Conservation (phyloP, 1,284 basidiomycete species). For the Rhodotorula sp. region DNA sequence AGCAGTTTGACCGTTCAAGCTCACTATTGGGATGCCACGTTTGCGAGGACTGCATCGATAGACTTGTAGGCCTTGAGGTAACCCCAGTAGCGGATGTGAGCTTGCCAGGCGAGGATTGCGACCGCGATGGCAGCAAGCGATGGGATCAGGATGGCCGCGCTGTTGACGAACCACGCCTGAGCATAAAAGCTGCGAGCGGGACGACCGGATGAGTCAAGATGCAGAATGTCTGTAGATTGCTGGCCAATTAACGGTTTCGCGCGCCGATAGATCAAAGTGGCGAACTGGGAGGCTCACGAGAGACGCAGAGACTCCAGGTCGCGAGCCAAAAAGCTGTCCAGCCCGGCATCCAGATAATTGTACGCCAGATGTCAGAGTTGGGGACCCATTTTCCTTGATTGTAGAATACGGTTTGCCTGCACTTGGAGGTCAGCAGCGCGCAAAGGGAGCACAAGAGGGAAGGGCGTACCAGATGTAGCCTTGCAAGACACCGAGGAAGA, state of each 20-base stretch:
- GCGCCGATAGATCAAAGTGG: background rate
- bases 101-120: background rate
- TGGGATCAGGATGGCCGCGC: conserved; percentile 4
- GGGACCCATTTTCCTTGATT: background rate
- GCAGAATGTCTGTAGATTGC: conserved; percentile 8
- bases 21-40: background rate
- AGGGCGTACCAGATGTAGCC: conserved; percentile 3
- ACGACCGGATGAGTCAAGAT: conserved; percentile 26
- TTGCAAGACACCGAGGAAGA: conserved; percentile 4
- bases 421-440: background rate
- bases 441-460: background rate
- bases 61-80: background rate
- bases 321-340: conserved; percentile 17
- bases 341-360: conserved; percentile 1
- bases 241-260: background rate
- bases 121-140: background rate
- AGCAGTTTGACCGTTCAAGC: background rate
- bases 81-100: background rate
- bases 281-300: background rate
- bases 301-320: conserved; percentile 17
- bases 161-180: conserved; percentile 19
- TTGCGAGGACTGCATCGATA: conserved; percentile 9
- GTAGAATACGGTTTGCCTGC: background rate
- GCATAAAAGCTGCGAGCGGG: conserved; percentile 14
- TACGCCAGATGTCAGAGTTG: conserved; percentile 5